A percentile compares a stretch with the other conserved stretches of the same genome.
phyloP scores from a whole-genome alignment of 1,284 basidiomycete genomes.

The Microbotryum lychnidis-dioicae region DNA sequence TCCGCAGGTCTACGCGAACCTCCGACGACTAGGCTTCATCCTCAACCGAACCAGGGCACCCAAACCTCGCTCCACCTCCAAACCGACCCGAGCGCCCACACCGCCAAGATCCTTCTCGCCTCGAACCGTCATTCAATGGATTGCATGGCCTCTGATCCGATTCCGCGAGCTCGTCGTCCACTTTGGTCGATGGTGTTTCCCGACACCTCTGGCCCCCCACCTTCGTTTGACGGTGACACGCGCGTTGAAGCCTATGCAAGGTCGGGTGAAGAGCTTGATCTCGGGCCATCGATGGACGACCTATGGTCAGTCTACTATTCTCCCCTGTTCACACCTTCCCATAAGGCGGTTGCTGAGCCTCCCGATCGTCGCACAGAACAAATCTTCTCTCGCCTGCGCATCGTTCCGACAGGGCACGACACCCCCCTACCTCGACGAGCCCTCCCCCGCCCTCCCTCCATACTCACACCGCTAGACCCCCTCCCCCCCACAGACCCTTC shows the following conservation, averaged over 20 bases:
- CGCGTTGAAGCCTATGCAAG: constrained; percentile 1
- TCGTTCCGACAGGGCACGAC: constrained; percentile 59
- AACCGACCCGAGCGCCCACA: too few species aligned
- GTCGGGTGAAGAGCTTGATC: constrained; percentile 9
- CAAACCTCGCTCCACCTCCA: neutral
- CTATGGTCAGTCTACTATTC: constrained; percentile 29
- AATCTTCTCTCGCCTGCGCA: constrained; percentile 63
- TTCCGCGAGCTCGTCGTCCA: neutral
- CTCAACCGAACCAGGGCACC: constrained; percentile 55
- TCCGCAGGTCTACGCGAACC: constrained; percentile 77
- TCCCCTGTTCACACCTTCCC: neutral
- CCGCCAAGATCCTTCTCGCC: neutral
- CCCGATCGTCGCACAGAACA: constrained; percentile 24
- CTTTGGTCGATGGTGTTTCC: too few species aligned
- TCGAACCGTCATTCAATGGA: neutral
- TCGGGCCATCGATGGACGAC: constrained; percentile 29
- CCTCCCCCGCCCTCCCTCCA: constrained; percentile 27
- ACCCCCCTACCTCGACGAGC: constrained; percentile 43
- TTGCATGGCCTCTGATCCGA: neutral
- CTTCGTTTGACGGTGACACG: neutral
- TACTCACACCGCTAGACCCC: constrained; percentile 28
- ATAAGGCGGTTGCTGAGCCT: neutral
- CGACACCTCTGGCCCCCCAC: neutral
- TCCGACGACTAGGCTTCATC: constrained; percentile 83
- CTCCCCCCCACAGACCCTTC: constrained; percentile 8